A percentile compares a stretch with the other conserved stretches of the same genome.
Evolutionary conservation across 257 asterid species (phyloP).

Genomic region (Solanum megistacrolobum): DNA sequence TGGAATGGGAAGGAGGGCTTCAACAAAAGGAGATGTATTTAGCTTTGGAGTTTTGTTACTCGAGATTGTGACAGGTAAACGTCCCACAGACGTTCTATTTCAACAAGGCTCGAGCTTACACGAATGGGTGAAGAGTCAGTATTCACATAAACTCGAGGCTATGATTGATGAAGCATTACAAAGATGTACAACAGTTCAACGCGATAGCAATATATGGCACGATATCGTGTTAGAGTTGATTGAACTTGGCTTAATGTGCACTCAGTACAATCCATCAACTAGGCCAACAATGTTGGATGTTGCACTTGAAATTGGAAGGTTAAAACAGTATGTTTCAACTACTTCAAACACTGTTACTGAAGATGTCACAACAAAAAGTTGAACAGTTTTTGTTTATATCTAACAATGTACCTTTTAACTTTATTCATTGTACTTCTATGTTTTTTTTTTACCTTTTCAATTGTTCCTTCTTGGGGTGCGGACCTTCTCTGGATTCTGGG

Average conservation of each 20-base stretch:
- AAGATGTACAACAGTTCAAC: conserved; percentile 9
- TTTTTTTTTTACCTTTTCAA: neutral
- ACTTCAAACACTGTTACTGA: conserved; percentile 18
- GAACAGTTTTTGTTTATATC: neutral
- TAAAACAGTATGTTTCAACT: conserved; percentile 45
- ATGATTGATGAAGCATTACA: conserved; percentile 36
- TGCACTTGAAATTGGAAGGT: conserved; percentile 40
- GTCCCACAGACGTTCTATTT: conserved; percentile 56
- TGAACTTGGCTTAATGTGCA: conserved; percentile 62
- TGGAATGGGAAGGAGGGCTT: conserved; percentile 80
- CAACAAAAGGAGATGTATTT: conserved; percentile 71
- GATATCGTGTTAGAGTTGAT: conserved; percentile 45
- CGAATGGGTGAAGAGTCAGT: conserved; percentile 63
- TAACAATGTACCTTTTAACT: neutral
- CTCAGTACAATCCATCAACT: conserved; percentile 50
- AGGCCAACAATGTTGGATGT: conserved; percentile 76
- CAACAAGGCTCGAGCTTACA: conserved; percentile 63
- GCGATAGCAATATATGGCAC: conserved; percentile 23
- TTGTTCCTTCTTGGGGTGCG: neutral
- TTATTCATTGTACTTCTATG: neutral
- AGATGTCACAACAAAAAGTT: conserved; percentile 16
- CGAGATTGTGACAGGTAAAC: conserved; percentile 62
- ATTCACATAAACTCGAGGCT: conserved; percentile 46
- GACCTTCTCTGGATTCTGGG: neutral
- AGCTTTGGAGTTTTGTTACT: conserved; percentile 59